Base-by-base conservation (phyloP, 2,329 filamentous ascomycete genomes). In the Fusarium marasasianum region DNA sequence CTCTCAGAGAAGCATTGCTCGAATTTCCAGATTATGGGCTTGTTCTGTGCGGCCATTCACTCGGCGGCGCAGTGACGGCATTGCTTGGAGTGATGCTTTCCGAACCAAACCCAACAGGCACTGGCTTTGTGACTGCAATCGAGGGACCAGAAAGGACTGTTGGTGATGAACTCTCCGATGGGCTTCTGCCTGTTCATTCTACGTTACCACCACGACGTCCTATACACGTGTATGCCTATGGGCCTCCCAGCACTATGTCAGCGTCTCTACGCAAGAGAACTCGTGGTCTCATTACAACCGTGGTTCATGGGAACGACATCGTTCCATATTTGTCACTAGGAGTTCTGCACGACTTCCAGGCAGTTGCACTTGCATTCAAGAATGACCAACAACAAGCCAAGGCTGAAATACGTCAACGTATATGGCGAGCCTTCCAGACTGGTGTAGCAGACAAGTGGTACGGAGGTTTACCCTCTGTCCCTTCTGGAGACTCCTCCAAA, bases 181-280 rank as follows among this genome's bases (percentile, higher is more conserved):
- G 73, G 35, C 57, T 72, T n/a, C 75, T 69, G 5, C 68, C 77
- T 37, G 73, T 79, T 20, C 81, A 84, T 24, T 81, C 90, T 38
- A 87, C 85, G 24, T 86, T 95, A 1, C 93, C 93, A 1, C 76
- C 91, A 0, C 90, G 91, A 22, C 88, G 93, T 1, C 91, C 92
- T 7, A 92, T 95, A 26, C 93, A 95, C 76, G 93, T 94, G 18
- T 95, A 94, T 79, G 91, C 93, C 12, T 95, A 94, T 79, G 93
- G 93, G 0, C 91, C 93, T 4, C 92, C 93, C 0, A 89, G 92
- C 1, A 92, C 91, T 20, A 90, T 95, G 87, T 93, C 92, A 1
- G 86, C 91, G 0, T 89, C 91, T 5, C 86, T 95, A 13, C 89
- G 92, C 47, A 88, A 89, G 66, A 91, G 91, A 17, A 95, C 93